A percentile compares a stretch with the other conserved stretches of the same genome.
phyloP scores from a whole-genome alignment of 2,329 filamentous ascomycete genomes.

The Aotearoamyces nothofagi region DNA sequence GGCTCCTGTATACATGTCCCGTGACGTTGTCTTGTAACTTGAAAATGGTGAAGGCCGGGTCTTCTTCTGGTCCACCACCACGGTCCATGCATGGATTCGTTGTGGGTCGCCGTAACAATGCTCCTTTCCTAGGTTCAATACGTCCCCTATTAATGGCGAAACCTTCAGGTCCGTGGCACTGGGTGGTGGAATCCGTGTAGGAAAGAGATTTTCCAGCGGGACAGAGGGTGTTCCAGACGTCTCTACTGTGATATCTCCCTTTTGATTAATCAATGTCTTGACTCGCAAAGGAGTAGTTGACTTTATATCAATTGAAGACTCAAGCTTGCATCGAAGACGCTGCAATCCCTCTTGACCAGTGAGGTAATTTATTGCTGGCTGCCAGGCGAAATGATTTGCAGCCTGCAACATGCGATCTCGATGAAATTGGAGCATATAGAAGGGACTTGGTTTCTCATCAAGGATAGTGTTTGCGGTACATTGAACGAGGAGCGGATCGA shows the following conservation, averaged over 20 bases:
- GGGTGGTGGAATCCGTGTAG: conserved; percentile 34
- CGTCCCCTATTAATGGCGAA: conserved; percentile 15
- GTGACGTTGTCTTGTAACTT: conserved; percentile 70
- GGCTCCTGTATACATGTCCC: conserved; percentile 57
- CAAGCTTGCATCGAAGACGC: conserved; percentile 25
- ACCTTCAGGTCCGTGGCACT: conserved; percentile 9
- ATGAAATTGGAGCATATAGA: conserved; percentile 72
- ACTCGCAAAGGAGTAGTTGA: conserved; percentile 29
- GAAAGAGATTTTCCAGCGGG: conserved; percentile 39
- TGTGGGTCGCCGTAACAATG: conserved; percentile 14
- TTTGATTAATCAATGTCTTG: conserved; percentile 34
- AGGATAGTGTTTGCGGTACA: conserved; percentile 13
- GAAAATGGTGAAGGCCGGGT: conserved; percentile 51
- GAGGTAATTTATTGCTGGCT: conserved; percentile 27
- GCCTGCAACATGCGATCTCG: conserved; percentile 60
- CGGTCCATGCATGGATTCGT: conserved; percentile 22
- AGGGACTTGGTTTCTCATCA: conserved; percentile 31
- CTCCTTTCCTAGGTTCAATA: conserved; percentile 9
- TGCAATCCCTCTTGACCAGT: conserved; percentile 29
- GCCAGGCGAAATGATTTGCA: conserved; percentile 40
- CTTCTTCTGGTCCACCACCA: conserved; percentile 34
- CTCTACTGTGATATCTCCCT: conserved; percentile 31
- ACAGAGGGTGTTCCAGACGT: conserved; percentile 22
- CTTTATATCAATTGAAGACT: conserved; percentile 12
- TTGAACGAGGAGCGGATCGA: conserved; percentile 41